Conservation (phyloP, 164 flowering plant species). For the Sedum album region DNA sequence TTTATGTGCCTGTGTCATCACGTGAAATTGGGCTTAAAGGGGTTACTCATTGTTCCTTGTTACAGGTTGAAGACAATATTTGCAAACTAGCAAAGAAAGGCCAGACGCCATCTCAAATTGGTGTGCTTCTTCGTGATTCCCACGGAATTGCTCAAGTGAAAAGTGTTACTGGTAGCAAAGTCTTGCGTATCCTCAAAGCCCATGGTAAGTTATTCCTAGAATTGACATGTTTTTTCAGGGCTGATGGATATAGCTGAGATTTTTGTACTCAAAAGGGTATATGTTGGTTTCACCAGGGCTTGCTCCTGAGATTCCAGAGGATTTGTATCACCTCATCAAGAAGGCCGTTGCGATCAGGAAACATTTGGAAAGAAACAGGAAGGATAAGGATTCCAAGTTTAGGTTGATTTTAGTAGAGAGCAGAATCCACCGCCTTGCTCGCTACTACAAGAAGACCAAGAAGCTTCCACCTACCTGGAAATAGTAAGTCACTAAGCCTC, state of each 20-base stretch:
- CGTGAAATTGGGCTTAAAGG: neutral
- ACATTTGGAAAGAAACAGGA: conserved; percentile 93
- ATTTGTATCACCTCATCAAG: conserved; percentile 81
- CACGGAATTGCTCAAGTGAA: conserved; percentile 89
- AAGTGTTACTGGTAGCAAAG: conserved; percentile 86
- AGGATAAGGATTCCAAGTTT: conserved; percentile 93
- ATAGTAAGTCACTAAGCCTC: conserved; percentile 42
- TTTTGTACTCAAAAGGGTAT: conserved; percentile 5
- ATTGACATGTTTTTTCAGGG: neutral
- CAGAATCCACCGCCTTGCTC: conserved; percentile 92
- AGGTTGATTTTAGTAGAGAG: conserved; percentile 89
- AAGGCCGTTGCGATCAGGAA: conserved; percentile 89
- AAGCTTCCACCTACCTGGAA: conserved; percentile 93
- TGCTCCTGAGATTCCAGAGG: conserved; percentile 93
- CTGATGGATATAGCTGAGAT: neutral
- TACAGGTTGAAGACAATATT: conserved; percentile 78
- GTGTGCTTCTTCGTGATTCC: conserved; percentile 88
- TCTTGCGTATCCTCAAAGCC: conserved; percentile 79
- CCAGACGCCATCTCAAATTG: conserved; percentile 85
- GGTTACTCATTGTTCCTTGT: neutral
- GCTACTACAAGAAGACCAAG: conserved; percentile 94
- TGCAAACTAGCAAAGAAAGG: conserved; percentile 95
- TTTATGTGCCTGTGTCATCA: neutral
- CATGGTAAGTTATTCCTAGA: conserved; percentile 39
- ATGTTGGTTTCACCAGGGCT: conserved; percentile 36